Evolutionary conservation across 441 rosid genomes (phyloP).

Genomic region (Syzygium syzygioides): DNA sequence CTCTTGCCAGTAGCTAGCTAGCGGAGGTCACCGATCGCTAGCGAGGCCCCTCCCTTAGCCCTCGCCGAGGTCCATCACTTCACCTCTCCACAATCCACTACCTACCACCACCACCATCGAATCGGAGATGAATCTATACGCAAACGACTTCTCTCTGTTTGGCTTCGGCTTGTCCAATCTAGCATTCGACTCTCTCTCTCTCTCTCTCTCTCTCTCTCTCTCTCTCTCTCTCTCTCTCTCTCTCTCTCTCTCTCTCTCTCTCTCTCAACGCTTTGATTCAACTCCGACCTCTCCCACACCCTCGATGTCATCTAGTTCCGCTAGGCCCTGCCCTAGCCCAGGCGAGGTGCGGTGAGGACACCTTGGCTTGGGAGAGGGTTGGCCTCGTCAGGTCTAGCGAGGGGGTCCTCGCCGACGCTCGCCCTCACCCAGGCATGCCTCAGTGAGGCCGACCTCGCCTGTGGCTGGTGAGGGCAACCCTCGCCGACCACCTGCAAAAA

Average conservation of each 20-base stretch:
- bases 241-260: no score
- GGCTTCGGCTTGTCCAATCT: constrained; percentile 56
- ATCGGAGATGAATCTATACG: constrained; percentile 42
- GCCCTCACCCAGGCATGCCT: no score
- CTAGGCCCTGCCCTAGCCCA: not conserved
- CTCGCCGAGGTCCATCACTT: not conserved
- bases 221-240: not conserved
- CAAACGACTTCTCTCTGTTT: constrained; percentile 52
- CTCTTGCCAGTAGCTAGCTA: no score
- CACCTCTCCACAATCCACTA: no score
- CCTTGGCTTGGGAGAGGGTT: no score
- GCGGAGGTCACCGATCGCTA: not conserved
- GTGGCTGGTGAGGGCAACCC: no score
- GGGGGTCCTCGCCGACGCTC: no score
- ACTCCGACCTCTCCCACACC: constrained; percentile 17
- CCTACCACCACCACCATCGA: not conserved
- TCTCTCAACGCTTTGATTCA: constrained; percentile 6
- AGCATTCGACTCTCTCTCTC: constrained; percentile 18
- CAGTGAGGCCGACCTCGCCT: no score
- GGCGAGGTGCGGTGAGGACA: no score
- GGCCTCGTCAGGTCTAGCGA: no score
- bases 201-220: no score
- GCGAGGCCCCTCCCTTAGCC: not conserved
- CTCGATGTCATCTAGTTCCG: not conserved
- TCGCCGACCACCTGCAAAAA: no score